Evolutionary conservation across 2,329 filamentous ascomycete genomes (phyloP).

Genomic region (Epichloe amarillans): DNA sequence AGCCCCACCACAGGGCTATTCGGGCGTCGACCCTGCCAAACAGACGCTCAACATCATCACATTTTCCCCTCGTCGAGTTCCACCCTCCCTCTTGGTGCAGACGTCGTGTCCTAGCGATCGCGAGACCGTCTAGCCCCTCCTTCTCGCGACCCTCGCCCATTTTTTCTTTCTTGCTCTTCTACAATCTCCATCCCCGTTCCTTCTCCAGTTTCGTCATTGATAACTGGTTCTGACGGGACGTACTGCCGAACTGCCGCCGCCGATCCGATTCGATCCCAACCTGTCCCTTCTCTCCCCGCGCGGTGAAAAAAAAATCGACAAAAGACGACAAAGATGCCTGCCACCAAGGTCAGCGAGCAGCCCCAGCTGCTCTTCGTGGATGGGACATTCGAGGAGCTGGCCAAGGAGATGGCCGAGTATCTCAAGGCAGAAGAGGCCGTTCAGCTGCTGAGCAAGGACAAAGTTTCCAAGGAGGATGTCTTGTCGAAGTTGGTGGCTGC

Average conservation of each 20-base stretch:
- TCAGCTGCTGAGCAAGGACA: slow-evolving; percentile 56
- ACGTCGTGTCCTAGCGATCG: slow-evolving; percentile 8
- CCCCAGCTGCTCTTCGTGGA: slow-evolving; percentile 65
- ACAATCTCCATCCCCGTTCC: neutral
- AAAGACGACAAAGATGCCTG: slow-evolving; percentile 12
- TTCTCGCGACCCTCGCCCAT: slow-evolving; percentile 11
- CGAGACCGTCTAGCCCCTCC: slow-evolving; percentile 11
- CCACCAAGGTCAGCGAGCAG: slow-evolving; percentile 30
- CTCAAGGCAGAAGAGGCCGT: slow-evolving; percentile 73
- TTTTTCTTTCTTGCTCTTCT: slow-evolving; percentile 11
- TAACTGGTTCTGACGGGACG: no score
- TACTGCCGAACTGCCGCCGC: neutral
- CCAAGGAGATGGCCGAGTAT: slow-evolving; percentile 89
- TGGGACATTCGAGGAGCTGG: slow-evolving; percentile 84
- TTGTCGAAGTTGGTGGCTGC: slow-evolving; percentile 81
- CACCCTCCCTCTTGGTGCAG: slow-evolving; percentile 9
- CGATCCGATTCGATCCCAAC: neutral
- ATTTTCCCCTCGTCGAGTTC: slow-evolving; percentile 13
- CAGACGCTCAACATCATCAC: slow-evolving; percentile 17
- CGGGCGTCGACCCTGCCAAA: slow-evolving; percentile 17
- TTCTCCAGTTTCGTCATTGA: no score
- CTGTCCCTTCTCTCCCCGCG: neutral
- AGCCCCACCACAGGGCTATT: slow-evolving; percentile 28
- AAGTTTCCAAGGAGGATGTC: slow-evolving; percentile 62
- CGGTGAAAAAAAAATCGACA: neutral